Conservation (phyloP, 352 stramenopile species). For the Phytophthora palmivora region DNA sequence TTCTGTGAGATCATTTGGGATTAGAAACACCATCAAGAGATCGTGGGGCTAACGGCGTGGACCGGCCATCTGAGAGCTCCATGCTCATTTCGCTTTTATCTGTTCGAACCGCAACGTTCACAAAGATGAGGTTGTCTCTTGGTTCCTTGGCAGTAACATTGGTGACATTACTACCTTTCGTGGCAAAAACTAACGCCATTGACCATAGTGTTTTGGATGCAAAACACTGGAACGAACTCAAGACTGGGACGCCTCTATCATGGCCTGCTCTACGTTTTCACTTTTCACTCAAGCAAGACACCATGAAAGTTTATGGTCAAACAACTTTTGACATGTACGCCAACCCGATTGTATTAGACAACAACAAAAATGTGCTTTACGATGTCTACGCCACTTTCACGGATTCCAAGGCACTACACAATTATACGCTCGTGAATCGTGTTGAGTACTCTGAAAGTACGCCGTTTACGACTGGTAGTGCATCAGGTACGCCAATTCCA, state of each 20-base stretch:
- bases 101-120: too few relatives aligned
- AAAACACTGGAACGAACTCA: too few relatives aligned
- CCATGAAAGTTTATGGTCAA: conserved; percentile 36
- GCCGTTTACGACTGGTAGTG: conserved; percentile 9
- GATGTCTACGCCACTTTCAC: conserved; percentile 28
- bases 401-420: conserved; percentile 21
- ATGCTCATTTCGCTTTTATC: too few relatives aligned
- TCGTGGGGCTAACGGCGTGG: too few relatives aligned
- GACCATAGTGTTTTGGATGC: not conserved
- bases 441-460: conserved; percentile 24
- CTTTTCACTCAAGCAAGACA: conserved; percentile 35
- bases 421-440: conserved; percentile 35
- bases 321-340: conserved; percentile 36
- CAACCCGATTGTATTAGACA: conserved; percentile 26
- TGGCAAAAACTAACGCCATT: too few relatives aligned
- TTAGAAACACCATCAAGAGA: too few relatives aligned
- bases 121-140: too few relatives aligned
- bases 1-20: too few relatives aligned
- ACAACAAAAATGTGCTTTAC: conserved; percentile 28
- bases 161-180: too few relatives aligned
- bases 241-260: too few relatives aligned
- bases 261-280: conserved; percentile 36
- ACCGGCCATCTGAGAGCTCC: too few relatives aligned
- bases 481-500: not conserved
- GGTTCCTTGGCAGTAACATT: too few relatives aligned